Evolutionary conservation across 2,329 filamentous ascomycete species (phyloP).

Genomic region (Fusarium sp.): DNA sequence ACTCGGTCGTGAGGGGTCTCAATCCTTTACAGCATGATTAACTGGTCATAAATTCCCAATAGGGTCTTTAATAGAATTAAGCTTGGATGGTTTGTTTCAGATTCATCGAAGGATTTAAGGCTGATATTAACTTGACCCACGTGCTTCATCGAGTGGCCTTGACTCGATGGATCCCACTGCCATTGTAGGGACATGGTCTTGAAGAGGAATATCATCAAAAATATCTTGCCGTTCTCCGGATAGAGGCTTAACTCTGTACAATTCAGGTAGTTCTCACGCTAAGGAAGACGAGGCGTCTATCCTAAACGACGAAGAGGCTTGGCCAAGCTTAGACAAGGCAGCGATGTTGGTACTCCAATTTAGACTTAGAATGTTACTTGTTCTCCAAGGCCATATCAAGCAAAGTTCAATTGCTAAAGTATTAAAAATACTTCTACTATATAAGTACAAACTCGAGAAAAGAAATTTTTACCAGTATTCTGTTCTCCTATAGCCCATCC

Average conservation of each 20-base stretch:
- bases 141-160: neutral
- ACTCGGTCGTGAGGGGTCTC: neutral
- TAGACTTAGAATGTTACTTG: neutral
- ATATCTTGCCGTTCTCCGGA: neutral
- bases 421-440: too few species aligned
- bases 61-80: neutral
- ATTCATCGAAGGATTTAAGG: neutral
- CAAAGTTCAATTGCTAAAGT: neutral
- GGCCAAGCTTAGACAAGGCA: neutral
- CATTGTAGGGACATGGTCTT: neutral
- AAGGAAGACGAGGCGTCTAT: neutral
- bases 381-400: neutral
- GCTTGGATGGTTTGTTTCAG: neutral
- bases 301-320: neutral
- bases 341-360: too few species aligned
- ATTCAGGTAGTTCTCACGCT: neutral
- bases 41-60: neutral
- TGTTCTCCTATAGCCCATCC: neutral
- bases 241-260: too few species aligned
- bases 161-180: neutral
- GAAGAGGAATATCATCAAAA: too few species aligned
- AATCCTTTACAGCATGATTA: neutral
- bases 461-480: neutral
- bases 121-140: neutral
- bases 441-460: neutral